A percentile compares a stretch with the other conserved stretches of the same genome.
Conservation (phyloP, 2,329 filamentous ascomycete genomes). For the Diaporthe helianthi region DNA sequence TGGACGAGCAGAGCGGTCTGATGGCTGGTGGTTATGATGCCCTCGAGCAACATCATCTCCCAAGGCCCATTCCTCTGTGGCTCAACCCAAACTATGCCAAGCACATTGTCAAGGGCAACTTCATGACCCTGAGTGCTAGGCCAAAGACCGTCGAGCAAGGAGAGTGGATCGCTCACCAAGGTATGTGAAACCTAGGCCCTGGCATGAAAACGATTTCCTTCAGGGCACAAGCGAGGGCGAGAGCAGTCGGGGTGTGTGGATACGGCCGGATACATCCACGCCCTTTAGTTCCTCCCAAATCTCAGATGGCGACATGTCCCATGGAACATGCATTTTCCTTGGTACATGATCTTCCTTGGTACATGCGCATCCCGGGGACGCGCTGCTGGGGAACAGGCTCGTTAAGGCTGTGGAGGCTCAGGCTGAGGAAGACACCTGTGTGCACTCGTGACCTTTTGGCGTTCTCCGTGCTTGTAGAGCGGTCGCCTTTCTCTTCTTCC, state of each 20-base stretch:
- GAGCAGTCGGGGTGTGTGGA: neutral
- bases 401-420: constrained; percentile 8
- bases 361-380: no score
- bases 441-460: constrained; percentile 30
- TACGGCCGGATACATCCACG: neutral
- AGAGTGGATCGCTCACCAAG: constrained; percentile 95
- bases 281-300: neutral
- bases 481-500: constrained; percentile 1
- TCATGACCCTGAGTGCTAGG: constrained; percentile 92
- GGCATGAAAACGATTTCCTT: no score
- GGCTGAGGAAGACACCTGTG: neutral
- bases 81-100: constrained; percentile 77
- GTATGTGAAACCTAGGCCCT: constrained; percentile 56
- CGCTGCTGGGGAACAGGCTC: neutral
- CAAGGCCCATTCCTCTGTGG: constrained; percentile 74
- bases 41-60: constrained; percentile 68
- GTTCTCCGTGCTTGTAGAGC: neutral
- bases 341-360: no score
- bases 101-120: constrained; percentile 95
- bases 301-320: neutral
- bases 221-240: neutral
- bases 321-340: no score
- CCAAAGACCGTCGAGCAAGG: constrained; percentile 93
- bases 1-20: constrained; percentile 65
- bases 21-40: constrained; percentile 59